Percentiles rank a stretch among this genome's conserved stretches.
These are phyloP conservation scores for Didymella exigua DNA, from an alignment of 2,329 filamentous ascomycete genomes.

Conservation along the genomic window DNA sequence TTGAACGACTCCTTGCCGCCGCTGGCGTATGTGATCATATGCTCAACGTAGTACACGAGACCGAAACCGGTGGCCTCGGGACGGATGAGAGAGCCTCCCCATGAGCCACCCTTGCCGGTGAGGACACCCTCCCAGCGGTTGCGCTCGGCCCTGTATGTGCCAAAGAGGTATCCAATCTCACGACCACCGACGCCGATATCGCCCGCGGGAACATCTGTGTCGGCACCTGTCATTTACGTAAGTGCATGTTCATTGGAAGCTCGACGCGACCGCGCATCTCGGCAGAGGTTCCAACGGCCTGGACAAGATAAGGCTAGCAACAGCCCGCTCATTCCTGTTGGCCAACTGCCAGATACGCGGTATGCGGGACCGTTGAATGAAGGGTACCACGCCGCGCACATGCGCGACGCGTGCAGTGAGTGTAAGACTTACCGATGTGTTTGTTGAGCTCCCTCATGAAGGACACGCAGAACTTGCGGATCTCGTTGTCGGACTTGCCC, in stretches of 20 bases:
- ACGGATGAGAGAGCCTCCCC: conserved; percentile 92
- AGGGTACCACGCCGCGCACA: conserved; percentile 20
- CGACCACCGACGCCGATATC: conserved; percentile 93
- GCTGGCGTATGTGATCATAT: conserved; percentile 74
- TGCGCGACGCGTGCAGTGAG: conserved; percentile 8
- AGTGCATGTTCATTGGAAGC: conserved; percentile 46
- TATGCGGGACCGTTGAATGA: conserved; percentile 22
- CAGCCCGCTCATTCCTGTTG: conserved; percentile 20
- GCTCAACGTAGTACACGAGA: conserved; percentile 72
- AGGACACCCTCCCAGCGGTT: conserved; percentile 96
- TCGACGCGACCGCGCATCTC: conserved; percentile 6
- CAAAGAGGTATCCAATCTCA: conserved; percentile 95
- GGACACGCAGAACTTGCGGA: conserved; percentile 91
- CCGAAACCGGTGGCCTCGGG: conserved; percentile 97
- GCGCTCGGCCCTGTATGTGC: conserved; percentile 84
- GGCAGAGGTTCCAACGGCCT: not conserved
- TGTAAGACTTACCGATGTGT: conserved; percentile 67
- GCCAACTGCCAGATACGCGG: conserved; percentile 13
- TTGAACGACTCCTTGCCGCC: conserved; percentile 79
- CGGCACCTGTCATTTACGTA: conserved; percentile 61
- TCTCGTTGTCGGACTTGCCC: conserved; percentile 96
- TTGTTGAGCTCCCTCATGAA: conserved; percentile 97
- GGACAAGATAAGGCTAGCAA: conserved; percentile 22
- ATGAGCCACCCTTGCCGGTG: conserved; percentile 91
- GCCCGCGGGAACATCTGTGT: conserved; percentile 94